phyloP scores from a whole-genome alignment of 805 yeast species.

The Vanderwaltozyma yarrowii region DNA sequence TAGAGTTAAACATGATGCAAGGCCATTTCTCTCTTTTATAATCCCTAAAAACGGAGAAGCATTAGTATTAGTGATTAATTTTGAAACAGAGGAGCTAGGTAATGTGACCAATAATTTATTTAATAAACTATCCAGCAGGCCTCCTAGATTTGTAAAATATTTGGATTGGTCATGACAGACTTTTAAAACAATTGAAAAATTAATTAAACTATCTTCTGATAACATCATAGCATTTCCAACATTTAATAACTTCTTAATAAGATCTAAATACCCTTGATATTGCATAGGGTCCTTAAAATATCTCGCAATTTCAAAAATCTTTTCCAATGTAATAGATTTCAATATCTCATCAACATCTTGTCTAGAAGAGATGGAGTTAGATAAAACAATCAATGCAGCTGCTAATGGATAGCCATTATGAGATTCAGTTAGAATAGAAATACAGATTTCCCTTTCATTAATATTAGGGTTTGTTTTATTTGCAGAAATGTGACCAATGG shows the following conservation, averaged over 20 bases:
- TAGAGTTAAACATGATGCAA: slow-evolving; percentile 17
- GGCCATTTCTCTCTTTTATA: slow-evolving; percentile 14
- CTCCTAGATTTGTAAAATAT: slow-evolving; percentile 17
- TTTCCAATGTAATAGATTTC: slow-evolving; percentile 7
- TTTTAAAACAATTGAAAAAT: slow-evolving; percentile 10
- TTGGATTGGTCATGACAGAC: slow-evolving; percentile 20
- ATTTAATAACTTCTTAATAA: slow-evolving; percentile 20
- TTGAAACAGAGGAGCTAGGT: slow-evolving; percentile 16
- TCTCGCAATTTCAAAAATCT: slow-evolving; percentile 8
- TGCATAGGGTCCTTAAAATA: slow-evolving; percentile 24
- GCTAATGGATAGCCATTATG: slow-evolving; percentile 16
- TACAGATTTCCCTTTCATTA: slow-evolving; percentile 12
- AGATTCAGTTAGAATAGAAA: slow-evolving; percentile 6
- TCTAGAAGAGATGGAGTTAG: slow-evolving; percentile 19
- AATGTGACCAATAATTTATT: slow-evolving; percentile 21
- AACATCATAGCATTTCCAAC: slow-evolving; percentile 15
- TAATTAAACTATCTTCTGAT: slow-evolving; percentile 5
- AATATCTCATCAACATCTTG: slow-evolving; percentile 13
- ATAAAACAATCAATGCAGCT: slow-evolving; percentile 17
- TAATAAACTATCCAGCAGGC: slow-evolving; percentile 15
- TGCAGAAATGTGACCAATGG: slow-evolving; percentile 23
- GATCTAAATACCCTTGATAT: slow-evolving; percentile 25
- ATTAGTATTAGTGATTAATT: slow-evolving; percentile 1
- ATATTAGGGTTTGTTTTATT: slow-evolving; percentile 14
- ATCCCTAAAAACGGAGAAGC: slow-evolving; percentile 6